Base-by-base conservation (phyloP, 768 basidiomycete genomes). In the Auricularia cornea region DNA sequence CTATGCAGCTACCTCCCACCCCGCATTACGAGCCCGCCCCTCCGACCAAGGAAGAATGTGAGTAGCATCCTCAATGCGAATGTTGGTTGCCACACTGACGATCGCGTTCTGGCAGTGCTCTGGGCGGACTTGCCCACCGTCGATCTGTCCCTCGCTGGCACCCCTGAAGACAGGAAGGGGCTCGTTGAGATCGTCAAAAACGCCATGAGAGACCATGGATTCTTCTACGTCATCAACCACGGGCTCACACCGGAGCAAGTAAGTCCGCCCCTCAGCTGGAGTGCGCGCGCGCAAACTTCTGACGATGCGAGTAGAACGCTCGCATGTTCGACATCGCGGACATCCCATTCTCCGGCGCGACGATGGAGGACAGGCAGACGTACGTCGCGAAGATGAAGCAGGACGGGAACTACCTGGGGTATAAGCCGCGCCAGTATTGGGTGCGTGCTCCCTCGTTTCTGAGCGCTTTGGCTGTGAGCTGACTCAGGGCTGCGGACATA, bases 361-460 rank as follows among this genome's bases (percentile, higher is more conserved):
- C 65, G 1, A 70, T 72, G 0, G 79, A 78, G 31, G 81, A 83
- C 70, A 82, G 81, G 68, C 65, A 74, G 60, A 63, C 64, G 26
- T 79, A 80, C 63, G 69, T 68, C 2, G 77, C 74, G 0, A 72
- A 78, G 35, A 77, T 77, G 62, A 79, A 80, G 65, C 70, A 74
- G 60, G 77, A 74, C 0, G 81, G 81, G 2, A 79, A 79, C 0
- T 84, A 82, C 64, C 79, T 82, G 60, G 84, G 84, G 0, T 85
- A 84, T 66, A 85, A 85, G 65, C 76, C 75, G 5, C 77, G 79
- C 11, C 75, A 81, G 62, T 81, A 80, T 60, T 86, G 83, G 83
- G 84, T 83, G 66, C 8, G 73, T 68, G 2, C 10, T 11, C 14
- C 6, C 16, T 11, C 29, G 10, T 35, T 38, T 14, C 23, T n/a